These are phyloP conservation scores for Citrus unshiu DNA, from an alignment of 345 rosid species.

Conservation along the genomic window DNA sequence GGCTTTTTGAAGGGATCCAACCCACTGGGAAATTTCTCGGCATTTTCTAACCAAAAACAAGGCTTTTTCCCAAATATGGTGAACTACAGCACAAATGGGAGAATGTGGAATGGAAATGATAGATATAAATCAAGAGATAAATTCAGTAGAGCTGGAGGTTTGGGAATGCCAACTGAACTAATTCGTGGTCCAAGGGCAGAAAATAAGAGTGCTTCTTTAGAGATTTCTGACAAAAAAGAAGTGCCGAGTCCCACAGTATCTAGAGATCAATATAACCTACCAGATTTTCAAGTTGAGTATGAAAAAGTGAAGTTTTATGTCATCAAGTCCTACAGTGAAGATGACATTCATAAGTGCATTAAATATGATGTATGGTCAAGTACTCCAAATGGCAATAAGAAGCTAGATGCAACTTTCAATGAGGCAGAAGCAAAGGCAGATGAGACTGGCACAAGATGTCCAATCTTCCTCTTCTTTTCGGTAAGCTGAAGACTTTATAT, in stretches of 20 bases:
- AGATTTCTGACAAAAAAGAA: constrained; percentile 36
- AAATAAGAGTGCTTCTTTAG: constrained; percentile 35
- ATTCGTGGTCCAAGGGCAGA: constrained; percentile 66
- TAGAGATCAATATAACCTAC: constrained; percentile 50
- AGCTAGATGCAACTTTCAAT: constrained; percentile 61
- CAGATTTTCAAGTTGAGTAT: constrained; percentile 51
- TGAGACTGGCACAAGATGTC: constrained; percentile 41
- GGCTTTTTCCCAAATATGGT: constrained; percentile 22
- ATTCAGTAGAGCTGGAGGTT: constrained; percentile 33
- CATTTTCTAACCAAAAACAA: constrained; percentile 37
- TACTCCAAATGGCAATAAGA: constrained; percentile 66
- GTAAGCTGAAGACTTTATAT: constrained; percentile 34
- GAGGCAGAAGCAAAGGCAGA: constrained; percentile 45
- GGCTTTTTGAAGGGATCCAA: constrained; percentile 40
- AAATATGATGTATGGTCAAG: constrained; percentile 82
- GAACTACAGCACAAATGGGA: constrained; percentile 40
- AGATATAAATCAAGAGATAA: constrained; percentile 27
- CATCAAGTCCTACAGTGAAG: constrained; percentile 79
- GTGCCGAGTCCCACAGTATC: constrained; percentile 24
- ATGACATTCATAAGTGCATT: constrained; percentile 72
- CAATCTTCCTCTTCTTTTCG: constrained; percentile 72
- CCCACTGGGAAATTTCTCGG: constrained; percentile 32
- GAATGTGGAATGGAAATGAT: constrained; percentile 45
- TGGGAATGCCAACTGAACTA: constrained; percentile 45
- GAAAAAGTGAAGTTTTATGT: constrained; percentile 60